Base-by-base conservation (phyloP, 169 alveolate species). In the Hepatocystis sp. region DNA sequence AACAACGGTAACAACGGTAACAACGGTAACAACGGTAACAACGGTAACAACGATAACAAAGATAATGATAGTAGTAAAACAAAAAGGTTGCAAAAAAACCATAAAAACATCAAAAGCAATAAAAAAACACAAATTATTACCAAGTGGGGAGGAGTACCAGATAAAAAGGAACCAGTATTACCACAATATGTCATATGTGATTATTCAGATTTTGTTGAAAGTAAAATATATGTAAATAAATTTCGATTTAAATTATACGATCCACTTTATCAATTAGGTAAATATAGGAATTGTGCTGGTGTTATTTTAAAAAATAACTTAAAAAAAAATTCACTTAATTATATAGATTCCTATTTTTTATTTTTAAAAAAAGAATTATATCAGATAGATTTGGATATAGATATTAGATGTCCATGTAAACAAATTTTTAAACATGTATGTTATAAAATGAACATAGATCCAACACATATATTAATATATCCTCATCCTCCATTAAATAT, bases 381-480 rank as follows among this genome's bases (percentile, higher is more conserved):
- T 40, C 60, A 81, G 63, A 61, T 81, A 34, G 91, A 47, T 64
- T 49, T 63, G 47, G 84, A 81, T 17, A 88, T 92, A 10, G 96
- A 92, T 67, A 84, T 92, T 13, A 47, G 96, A 49, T 64, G 86
- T 19, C 96, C 96, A 15, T 85, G 93, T 46, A 92, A 92, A 44
- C 92, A 88, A 53, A 91, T 90, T 19, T 84, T 92, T 42, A 63
- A 92, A 56, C 91, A 90, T 42, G 92, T 92, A 13, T 86, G 94
- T 64, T 91, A 93, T 91, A 52, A 85, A 64, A 60, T 92, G 91
- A 92, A 91, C 21, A 89, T 91, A 25, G 96, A 92, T 40, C 96
- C 96, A 0, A 85, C 93, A 17, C 96, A 88, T 60, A 90, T 88
- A 39, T 55, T 92, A 44, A 76, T 92, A 7, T 92, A 63, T 67